A percentile compares a stretch with the other conserved stretches of the same genome.
These are phyloP conservation scores for Termitomyces sp. DNA, from an alignment of 768 basidiomycete species.

Conservation along the genomic window DNA sequence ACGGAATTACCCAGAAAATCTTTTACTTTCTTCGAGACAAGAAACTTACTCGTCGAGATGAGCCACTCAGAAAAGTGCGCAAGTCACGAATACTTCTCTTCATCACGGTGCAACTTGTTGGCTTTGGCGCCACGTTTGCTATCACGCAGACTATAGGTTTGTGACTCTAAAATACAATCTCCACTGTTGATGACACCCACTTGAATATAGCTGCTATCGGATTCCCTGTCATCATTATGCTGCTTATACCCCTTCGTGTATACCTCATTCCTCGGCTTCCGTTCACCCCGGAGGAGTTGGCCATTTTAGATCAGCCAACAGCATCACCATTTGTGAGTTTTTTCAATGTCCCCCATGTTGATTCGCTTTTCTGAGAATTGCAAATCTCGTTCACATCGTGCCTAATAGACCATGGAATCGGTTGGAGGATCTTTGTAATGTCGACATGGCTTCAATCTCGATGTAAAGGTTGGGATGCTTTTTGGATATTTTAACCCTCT, in stretches of 20 bases:
- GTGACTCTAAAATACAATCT: conserved; percentile 21
- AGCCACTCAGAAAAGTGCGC: conserved; percentile 76
- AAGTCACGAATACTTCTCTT: conserved; percentile 73
- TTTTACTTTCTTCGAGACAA: conserved; percentile 78
- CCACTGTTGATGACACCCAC: conserved; percentile 18
- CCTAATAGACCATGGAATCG: conserved; percentile 32
- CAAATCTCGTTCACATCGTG: background rate
- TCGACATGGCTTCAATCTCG: background rate
- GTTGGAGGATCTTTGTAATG: conserved; percentile 27
- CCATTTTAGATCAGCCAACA: conserved; percentile 84
- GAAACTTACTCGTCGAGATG: conserved; percentile 51
- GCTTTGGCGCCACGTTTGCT: conserved; percentile 86
- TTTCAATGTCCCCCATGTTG: background rate
- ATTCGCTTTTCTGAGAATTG: background rate
- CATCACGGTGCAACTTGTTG: conserved; percentile 69
- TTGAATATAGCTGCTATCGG: conserved; percentile 70
- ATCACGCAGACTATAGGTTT: conserved; percentile 86
- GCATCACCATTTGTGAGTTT: conserved; percentile 80
- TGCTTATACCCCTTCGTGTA: conserved; percentile 75
- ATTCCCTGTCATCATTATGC: conserved; percentile 85
- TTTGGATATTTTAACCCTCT: background rate
- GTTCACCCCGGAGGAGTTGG: conserved; percentile 76
- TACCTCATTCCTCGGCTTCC: conserved; percentile 69
- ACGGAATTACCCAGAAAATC: conserved; percentile 80
- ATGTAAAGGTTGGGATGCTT: background rate